phyloP scores from a whole-genome alignment of 208 protist species.

The Entamoeba invadens region DNA sequence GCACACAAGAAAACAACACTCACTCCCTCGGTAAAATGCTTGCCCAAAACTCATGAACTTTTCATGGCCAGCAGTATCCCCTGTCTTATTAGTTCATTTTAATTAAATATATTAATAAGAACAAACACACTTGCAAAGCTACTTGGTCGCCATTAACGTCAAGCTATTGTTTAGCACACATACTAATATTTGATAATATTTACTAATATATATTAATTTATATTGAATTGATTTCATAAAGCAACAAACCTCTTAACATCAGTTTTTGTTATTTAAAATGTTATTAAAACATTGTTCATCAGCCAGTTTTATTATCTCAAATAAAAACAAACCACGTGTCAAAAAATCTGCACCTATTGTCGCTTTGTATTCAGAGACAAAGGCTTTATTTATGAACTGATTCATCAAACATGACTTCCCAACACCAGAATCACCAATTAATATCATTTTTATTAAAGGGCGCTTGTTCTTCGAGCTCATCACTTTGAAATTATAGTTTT shows the following conservation, averaged over 20 bases:
- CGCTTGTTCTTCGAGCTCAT: not conserved
- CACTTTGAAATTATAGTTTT: not conserved
- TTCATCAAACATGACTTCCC: not conserved
- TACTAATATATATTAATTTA: too few relatives aligned
- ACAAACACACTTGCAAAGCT: not conserved
- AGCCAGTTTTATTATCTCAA: too few relatives aligned
- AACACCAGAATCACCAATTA: not conserved
- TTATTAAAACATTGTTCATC: too few relatives aligned
- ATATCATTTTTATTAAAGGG: not conserved
- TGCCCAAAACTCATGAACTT: slow-evolving; percentile 89
- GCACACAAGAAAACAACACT: slow-evolving; percentile 73
- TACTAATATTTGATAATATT: too few relatives aligned
- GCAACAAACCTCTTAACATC: too few relatives aligned
- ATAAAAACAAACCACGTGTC: too few relatives aligned
- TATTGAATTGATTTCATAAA: too few relatives aligned
- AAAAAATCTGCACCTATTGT: slow-evolving; percentile 5
- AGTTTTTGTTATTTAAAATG: too few relatives aligned
- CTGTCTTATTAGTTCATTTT: not conserved
- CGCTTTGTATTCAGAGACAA: not conserved
- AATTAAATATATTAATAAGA: not conserved
- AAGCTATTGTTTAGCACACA: too few relatives aligned
- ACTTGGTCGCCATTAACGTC: not conserved
- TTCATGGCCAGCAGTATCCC: slow-evolving; percentile 77
- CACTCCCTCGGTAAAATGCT: slow-evolving; percentile 93
- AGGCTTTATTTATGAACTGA: not conserved